A percentile compares a stretch with the other conserved stretches of the same genome.
phyloP scores from a whole-genome alignment of 1,139 yeast species.

The Yamadazyma sp. region DNA sequence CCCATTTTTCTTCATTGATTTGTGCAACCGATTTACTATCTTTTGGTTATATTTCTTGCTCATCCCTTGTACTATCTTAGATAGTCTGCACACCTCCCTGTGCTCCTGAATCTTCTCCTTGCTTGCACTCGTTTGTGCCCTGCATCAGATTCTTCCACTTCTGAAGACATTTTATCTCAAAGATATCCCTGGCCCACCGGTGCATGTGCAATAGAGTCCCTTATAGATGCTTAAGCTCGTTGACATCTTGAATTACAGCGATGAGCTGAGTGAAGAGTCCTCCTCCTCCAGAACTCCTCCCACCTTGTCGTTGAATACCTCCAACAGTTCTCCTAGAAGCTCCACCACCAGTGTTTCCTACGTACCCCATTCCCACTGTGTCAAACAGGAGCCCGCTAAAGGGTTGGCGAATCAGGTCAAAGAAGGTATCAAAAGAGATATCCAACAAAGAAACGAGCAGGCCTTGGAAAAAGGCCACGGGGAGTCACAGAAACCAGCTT shows the following conservation, averaged over 20 bases:
- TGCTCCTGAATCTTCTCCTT: no score
- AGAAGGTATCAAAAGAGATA: slow-evolving; percentile 9
- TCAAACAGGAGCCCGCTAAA: slow-evolving; percentile 8
- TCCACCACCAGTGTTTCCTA: slow-evolving; percentile 3
- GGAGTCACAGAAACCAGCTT: not conserved
- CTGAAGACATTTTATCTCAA: no score
- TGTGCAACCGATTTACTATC: not conserved
- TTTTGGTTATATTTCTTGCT: not conserved
- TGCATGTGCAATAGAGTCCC: no score
- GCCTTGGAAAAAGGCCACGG: not conserved
- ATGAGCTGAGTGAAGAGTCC: slow-evolving; percentile 16
- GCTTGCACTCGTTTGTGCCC: no score
- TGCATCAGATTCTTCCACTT: no score
- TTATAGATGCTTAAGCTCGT: slow-evolving; percentile 15
- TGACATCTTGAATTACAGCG: slow-evolving; percentile 16
- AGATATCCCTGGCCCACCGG: no score
- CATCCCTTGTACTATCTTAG: no score
- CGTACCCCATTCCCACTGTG: not conserved
- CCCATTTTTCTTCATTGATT: no score
- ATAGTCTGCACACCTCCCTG: no score
- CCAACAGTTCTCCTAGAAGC: slow-evolving; percentile 5
- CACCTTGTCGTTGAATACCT: slow-evolving; percentile 8
- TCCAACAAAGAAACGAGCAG: slow-evolving; percentile 3
- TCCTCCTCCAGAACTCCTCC: slow-evolving; percentile 10
- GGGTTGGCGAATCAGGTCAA: slow-evolving; percentile 14